These are phyloP conservation scores for Carex arenaria DNA, from an alignment of 202 grass and related monocot species.

Conservation along the genomic window DNA sequence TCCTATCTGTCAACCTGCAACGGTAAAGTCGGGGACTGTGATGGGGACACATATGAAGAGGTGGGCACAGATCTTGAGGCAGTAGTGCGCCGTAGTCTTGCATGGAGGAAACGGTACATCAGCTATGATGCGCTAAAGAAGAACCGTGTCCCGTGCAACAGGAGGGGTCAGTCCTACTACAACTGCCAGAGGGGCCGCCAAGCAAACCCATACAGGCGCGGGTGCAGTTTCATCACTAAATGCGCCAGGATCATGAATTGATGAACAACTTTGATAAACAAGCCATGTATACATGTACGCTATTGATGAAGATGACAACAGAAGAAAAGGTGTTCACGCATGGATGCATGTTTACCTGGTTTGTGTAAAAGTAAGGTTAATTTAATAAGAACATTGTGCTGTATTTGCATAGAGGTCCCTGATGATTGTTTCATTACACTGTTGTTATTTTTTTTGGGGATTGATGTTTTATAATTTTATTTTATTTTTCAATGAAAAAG, in stretches of 20 bases:
- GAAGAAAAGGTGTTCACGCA: not conserved
- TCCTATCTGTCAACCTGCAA: conserved; percentile 12
- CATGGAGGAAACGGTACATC: conserved; percentile 43
- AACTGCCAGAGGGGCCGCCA: conserved; percentile 43
- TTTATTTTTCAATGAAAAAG: conserved; percentile 5
- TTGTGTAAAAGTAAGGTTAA: conserved; percentile 12
- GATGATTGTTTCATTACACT: conserved; percentile 9
- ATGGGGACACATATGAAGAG: conserved; percentile 39
- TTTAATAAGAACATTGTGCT: conserved; percentile 9
- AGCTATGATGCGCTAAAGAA: conserved; percentile 64
- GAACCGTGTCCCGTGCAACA: conserved; percentile 68
- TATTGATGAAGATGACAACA: not conserved
- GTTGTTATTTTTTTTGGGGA: not conserved
- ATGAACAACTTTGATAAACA: not conserved
- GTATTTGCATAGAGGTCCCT: not conserved
- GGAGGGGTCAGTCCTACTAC: conserved; percentile 68
- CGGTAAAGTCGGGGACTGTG: conserved; percentile 41
- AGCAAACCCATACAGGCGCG: conserved; percentile 69
- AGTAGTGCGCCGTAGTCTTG: conserved; percentile 40
- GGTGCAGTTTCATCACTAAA: conserved; percentile 76
- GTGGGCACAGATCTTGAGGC: conserved; percentile 9
- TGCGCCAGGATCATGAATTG: conserved; percentile 53
- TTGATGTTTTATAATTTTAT: conserved; percentile 9
- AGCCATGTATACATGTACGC: conserved; percentile 8
- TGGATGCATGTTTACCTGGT: conserved; percentile 13